Conservation (phyloP, 2,329 filamentous ascomycete species). For the Penicillium sp. region DNA sequence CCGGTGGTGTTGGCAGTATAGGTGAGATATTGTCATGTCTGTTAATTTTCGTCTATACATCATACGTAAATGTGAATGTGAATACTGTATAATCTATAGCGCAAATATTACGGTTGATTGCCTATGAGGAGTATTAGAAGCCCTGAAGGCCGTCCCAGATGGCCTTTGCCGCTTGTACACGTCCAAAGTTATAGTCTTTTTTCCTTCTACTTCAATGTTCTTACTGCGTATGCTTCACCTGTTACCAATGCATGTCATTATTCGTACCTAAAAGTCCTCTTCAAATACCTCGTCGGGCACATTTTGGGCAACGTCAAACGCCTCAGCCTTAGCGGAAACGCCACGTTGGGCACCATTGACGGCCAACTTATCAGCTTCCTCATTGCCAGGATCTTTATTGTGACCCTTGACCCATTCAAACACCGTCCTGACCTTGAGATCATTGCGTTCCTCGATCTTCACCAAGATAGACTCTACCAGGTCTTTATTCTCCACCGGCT, state of each 20-base stretch:
- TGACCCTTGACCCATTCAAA: slow-evolving; percentile 95
- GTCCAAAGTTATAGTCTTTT: too few species aligned
- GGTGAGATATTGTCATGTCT: neutral
- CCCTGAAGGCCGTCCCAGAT: too few species aligned
- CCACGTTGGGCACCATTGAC: slow-evolving; percentile 61
- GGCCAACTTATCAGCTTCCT: slow-evolving; percentile 76
- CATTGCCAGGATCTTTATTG: slow-evolving; percentile 69
- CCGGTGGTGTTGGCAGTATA: neutral
- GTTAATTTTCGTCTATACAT: neutral
- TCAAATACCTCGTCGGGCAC: slow-evolving; percentile 30
- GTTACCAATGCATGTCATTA: neutral
- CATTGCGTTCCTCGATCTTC: slow-evolving; percentile 69
- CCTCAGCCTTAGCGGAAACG: slow-evolving; percentile 30
- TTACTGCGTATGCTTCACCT: too few species aligned
- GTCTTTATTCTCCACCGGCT: slow-evolving; percentile 82
- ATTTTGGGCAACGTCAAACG: slow-evolving; percentile 23
- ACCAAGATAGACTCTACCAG: slow-evolving; percentile 71
- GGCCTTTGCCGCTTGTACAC: too few species aligned
- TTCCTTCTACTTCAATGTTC: too few species aligned
- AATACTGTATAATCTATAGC: too few species aligned
- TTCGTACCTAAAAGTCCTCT: slow-evolving; percentile 23
- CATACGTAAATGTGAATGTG: too few species aligned
- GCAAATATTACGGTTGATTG: too few species aligned
- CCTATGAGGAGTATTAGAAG: too few species aligned
- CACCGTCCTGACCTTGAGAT: slow-evolving; percentile 61